A percentile compares a stretch with the other conserved stretches of the same genome.
Evolutionary conservation across 2,329 filamentous ascomycete species (phyloP).

Genomic region (Talaromyces marneffei): DNA sequence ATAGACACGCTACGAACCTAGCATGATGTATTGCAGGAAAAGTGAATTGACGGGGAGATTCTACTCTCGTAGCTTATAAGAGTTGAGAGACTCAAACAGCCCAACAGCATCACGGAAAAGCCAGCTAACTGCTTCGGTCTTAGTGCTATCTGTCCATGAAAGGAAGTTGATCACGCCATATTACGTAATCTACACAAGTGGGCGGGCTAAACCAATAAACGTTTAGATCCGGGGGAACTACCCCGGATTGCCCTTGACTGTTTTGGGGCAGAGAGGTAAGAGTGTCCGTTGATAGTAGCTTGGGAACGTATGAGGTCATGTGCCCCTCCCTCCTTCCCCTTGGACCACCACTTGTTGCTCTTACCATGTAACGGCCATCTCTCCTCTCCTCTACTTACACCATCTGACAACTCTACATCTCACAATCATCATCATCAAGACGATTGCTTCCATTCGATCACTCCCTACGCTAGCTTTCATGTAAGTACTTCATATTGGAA

Average conservation of each 20-base stretch:
- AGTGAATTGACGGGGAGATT: too few species aligned
- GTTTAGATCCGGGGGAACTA: conserved; percentile 6
- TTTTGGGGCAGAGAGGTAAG: not conserved
- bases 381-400: not conserved
- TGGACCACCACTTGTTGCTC: not conserved
- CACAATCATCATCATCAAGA: not conserved
- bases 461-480: not conserved
- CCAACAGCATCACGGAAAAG: not conserved
- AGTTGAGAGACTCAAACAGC: not conserved
- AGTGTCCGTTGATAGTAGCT: conserved; percentile 2
- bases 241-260: conserved; percentile 5
- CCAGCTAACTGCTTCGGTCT: not conserved
- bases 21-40: too few species aligned
- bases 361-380: not conserved
- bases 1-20: not conserved
- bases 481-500: not conserved
- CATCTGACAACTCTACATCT: not conserved
- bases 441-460: not conserved
- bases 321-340: conserved; percentile 4
- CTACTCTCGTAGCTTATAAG: too few species aligned
- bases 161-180: not conserved
- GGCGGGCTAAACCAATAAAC: not conserved
- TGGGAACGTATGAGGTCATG: conserved; percentile 10
- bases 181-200: not conserved
- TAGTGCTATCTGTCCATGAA: not conserved